Evolutionary conservation across 2,329 filamentous ascomycete genomes (phyloP), one percentile per base, ranked within the genome.

Genomic region (Alternaria gaisen): DNA sequence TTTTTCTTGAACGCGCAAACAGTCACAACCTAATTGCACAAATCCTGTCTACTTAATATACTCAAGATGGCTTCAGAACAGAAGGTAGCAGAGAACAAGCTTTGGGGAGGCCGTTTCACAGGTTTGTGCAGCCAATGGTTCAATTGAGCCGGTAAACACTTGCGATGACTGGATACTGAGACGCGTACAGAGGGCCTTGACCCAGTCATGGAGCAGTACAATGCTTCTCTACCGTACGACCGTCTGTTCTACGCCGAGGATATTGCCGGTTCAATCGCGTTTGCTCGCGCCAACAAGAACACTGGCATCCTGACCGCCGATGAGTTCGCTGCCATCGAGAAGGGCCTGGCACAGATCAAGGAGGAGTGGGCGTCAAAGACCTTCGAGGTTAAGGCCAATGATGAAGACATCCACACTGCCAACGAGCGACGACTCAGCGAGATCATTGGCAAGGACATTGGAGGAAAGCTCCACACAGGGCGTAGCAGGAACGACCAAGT

Each of bases 401-500:
- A 85, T 56, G 83, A 85, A 70, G 84, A 86, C 67, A 85, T 86
- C 38, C 84, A 86, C 73, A 86, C 84, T 1, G 84, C 84, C 42
- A 86, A 86, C 64, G 84, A 85, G 77, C 73, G 83, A 42, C 71
- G 83, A 54, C 72, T 85, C 58, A 90, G 91, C 53, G 93, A 97
- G 82, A 86, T 97, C 64, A 94, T 97, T 64, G 92, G 93, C 72
- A 94, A 91, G 78, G 87, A 93, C 26, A 88, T 91, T 58, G 92
- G 90, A 1, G 93, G 94, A 24, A 97, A 97, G 83, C 86, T 97
- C 59, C 94, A 97, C 80, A 97, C 93, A n/a, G 83, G 83, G 43
- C 90, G 94, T 53, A 94, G 90, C 78, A 87, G 93, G 70, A 97
- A 97, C 74, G 93, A 97, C 80, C 93, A 97, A 81, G 88, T 97